Evolutionary conservation across 495 filamentous ascomycete species (phyloP).

Genomic region (Bacidia rubella): DNA sequence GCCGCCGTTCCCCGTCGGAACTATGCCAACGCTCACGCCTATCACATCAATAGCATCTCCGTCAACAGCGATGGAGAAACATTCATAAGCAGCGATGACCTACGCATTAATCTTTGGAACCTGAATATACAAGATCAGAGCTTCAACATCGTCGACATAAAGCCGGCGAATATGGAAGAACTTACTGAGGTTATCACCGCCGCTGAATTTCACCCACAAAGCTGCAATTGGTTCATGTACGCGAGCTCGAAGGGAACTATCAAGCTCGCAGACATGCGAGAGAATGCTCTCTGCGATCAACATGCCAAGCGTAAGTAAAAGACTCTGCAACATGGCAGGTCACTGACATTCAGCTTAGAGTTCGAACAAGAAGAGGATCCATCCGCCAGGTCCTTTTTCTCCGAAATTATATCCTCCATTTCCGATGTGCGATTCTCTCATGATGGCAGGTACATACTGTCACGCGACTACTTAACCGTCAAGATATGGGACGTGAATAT

Average conservation of each 20-base stretch:
- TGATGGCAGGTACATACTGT: slow-evolving; percentile 93
- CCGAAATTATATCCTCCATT: slow-evolving; percentile 98
- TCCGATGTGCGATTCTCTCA: slow-evolving; percentile 96
- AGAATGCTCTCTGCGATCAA: slow-evolving; percentile 89
- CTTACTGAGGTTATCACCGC: slow-evolving; percentile 97
- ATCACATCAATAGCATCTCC: slow-evolving; percentile 99
- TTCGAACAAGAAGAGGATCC: slow-evolving; percentile 99
- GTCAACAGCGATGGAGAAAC: slow-evolving; percentile 99
- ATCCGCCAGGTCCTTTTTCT: slow-evolving; percentile 97
- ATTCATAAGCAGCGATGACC: slow-evolving; percentile 95
- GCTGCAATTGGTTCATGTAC: slow-evolving; percentile 99
- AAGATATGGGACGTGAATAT: slow-evolving; percentile 99
- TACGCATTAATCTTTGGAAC: slow-evolving; percentile 98
- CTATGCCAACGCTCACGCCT: slow-evolving; percentile 96
- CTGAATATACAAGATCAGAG: slow-evolving; percentile 98
- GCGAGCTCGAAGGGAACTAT: slow-evolving; percentile 98
- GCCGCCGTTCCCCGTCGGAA: slow-evolving; percentile 90
- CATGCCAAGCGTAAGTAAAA: slow-evolving; percentile 74
- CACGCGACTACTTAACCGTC: slow-evolving; percentile 92
- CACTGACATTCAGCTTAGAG: slow-evolving; percentile 36
- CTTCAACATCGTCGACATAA: slow-evolving; percentile 99
- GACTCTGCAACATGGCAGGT: not conserved
- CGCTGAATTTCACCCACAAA: slow-evolving; percentile 90
- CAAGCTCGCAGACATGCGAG: slow-evolving; percentile 95
- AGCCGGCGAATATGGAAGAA: slow-evolving; percentile 99